A percentile compares a stretch with the other conserved stretches of the same genome.
phyloP scores from a whole-genome alignment of 116 monocot genomes.

The Dioscorea cayenensis region DNA sequence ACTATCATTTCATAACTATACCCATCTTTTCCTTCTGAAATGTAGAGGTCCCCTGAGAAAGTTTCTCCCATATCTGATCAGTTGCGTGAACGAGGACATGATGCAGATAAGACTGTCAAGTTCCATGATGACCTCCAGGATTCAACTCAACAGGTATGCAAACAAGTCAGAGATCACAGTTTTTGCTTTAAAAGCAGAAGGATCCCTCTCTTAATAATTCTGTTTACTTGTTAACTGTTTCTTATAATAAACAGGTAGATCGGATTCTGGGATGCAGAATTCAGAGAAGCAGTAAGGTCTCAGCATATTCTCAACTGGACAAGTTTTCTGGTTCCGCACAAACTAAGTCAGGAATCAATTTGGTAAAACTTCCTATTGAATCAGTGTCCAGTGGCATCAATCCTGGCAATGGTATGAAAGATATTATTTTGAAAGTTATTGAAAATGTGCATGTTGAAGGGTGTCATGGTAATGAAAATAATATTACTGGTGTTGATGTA shows the following conservation, averaged over 20 bases:
- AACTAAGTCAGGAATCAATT: conserved; percentile 5
- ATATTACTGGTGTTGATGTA: not conserved
- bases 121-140: conserved; percentile 12
- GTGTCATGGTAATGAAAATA: conserved; percentile 5
- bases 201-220: not conserved
- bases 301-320: conserved; percentile 12
- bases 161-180: not conserved
- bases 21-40: not conserved
- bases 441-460: conserved; percentile 5
- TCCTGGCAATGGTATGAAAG: conserved; percentile 1
- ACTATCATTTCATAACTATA: not conserved
- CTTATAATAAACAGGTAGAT: conserved; percentile 63
- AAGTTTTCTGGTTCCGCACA: conserved; percentile 11
- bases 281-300: conserved; percentile 18
- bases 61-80: conserved; percentile 10
- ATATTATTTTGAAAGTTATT: conserved; percentile 8
- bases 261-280: conserved; percentile 85
- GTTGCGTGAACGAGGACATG: conserved; percentile 26
- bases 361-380: conserved; percentile 2
- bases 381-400: conserved; percentile 1
- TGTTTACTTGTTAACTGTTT: not conserved
- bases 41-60: conserved; percentile 29
- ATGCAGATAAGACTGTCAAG: conserved; percentile 17
- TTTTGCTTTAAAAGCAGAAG: not conserved
- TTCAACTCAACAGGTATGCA: conserved; percentile 45